phyloP scores from a whole-genome alignment of 1,284 basidiomycete species.

The Sphagnurus paluster region DNA sequence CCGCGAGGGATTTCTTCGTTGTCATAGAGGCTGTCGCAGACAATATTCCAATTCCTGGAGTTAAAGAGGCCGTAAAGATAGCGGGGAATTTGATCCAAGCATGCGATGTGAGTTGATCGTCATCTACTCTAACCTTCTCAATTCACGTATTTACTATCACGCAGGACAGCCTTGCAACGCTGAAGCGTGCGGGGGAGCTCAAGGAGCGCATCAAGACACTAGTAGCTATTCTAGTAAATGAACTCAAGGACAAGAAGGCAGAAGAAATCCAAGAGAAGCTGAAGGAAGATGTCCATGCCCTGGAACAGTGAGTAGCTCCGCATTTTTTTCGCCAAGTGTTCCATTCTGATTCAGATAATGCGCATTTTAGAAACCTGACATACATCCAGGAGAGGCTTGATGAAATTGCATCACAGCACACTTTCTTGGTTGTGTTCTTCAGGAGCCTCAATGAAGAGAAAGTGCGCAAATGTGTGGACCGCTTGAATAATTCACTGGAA shows the following conservation, averaged over 20 bases:
- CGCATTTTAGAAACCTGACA: not conserved
- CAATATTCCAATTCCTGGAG: conserved; percentile 1
- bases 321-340: not conserved
- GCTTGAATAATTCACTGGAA: not conserved
- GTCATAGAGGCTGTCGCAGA: conserved; percentile 2
- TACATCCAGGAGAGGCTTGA: not conserved
- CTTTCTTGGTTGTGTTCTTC: too few relatives aligned
- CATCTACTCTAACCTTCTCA: not conserved
- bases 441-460: not conserved
- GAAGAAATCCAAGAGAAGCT: not conserved
- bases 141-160: not conserved
- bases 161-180: conserved; percentile 2
- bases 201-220: too few relatives aligned
- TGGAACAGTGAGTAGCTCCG: not conserved
- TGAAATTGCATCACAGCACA: too few relatives aligned
- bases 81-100: conserved; percentile 3
- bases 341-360: not conserved
- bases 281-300: not conserved
- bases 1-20: not conserved
- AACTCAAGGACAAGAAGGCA: too few relatives aligned
- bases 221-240: not conserved
- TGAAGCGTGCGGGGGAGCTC: too few relatives aligned
- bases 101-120: conserved; percentile 2
- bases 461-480: not conserved
- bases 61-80: not conserved